Base-by-base conservation (phyloP, 2,329 filamentous ascomycete genomes). In the Venturia aucupariae region DNA sequence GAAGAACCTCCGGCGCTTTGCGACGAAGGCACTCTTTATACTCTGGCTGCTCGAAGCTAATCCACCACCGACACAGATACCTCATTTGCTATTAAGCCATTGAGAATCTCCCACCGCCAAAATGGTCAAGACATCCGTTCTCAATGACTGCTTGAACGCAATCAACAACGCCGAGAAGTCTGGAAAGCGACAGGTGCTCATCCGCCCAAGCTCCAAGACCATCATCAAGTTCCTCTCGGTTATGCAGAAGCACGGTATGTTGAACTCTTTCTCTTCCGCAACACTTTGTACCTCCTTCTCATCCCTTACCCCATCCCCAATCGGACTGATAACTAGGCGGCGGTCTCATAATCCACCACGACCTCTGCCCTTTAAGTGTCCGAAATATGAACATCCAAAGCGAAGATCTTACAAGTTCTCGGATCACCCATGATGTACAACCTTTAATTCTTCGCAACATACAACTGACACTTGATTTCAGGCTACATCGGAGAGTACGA, bases 141-240 rank as follows among this genome's bases (percentile, higher is more conserved):
- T 99, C 82, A 95, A 97, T 87, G 94, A 99, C 89, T 92, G 90
- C 79, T 90, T 97, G 77, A 96, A 96, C 67, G 62, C 87, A 85
- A 97, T 99, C 89, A 99, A 99, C 92, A 99, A 99, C 82, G 94
- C 94, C 86, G 95, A 99, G 88, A 97, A 99, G 90, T 85, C 90
- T 75, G 94, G 94, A 84, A 97, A 97, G 90, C 92, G 94, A 78
- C 94, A 99, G 85, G 94, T 97, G 78, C 78, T 99, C 80, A 97
- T 99, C 86, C 88, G 92, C 76, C 94, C 95, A 74, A 90, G 86
- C 80, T 97, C 94, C 81, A 99, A 99, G 90, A 94, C 99, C 85
- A 99, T 99, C 76, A 84, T 95, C 85, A 97, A 97, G 87, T 99
- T 97, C 88, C 86, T 99, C 78, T 86, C 86, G 78, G 93, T 97